These are phyloP conservation scores for Ascochyta pisi DNA, from an alignment of 2,329 filamentous ascomycete genomes.

Conservation along the genomic window DNA sequence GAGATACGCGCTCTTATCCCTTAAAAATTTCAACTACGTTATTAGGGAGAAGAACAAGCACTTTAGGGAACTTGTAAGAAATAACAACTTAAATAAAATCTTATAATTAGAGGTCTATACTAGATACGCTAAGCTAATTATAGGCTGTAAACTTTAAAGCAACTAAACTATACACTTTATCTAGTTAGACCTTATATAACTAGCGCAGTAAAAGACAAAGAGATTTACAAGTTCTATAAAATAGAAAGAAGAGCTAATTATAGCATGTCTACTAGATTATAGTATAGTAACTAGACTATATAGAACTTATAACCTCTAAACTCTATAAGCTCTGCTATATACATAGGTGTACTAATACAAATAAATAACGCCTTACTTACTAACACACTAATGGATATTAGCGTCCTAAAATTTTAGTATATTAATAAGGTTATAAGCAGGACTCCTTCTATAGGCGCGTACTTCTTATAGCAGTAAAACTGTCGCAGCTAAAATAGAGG, in stretches of 20 bases:
- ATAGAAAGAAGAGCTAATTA: not conserved
- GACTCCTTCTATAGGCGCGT: too few relatives aligned
- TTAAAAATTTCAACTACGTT: not conserved
- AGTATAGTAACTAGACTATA: not conserved
- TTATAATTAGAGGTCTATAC: not conserved
- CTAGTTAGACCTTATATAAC: not conserved
- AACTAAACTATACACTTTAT: not conserved
- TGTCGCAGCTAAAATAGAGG: too few relatives aligned
- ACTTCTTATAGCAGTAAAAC: too few relatives aligned
- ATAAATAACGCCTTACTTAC: not conserved
- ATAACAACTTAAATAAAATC: not conserved
- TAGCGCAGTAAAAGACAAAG: not conserved
- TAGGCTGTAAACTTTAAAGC: not conserved
- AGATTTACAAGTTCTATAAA: not conserved
- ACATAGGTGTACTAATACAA: not conserved
- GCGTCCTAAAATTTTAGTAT: too few relatives aligned
- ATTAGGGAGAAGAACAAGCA: slow-evolving; percentile 2
- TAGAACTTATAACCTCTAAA: not conserved
- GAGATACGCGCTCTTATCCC: not conserved
- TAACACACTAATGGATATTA: too few relatives aligned
- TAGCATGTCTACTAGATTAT: not conserved
- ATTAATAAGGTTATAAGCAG: too few relatives aligned
- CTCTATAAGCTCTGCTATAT: not conserved
- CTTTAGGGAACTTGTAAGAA: not conserved
- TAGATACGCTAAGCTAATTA: not conserved